phyloP scores from a whole-genome alignment of 148 eudicot genomes.

The Simmondsia chinensis region DNA sequence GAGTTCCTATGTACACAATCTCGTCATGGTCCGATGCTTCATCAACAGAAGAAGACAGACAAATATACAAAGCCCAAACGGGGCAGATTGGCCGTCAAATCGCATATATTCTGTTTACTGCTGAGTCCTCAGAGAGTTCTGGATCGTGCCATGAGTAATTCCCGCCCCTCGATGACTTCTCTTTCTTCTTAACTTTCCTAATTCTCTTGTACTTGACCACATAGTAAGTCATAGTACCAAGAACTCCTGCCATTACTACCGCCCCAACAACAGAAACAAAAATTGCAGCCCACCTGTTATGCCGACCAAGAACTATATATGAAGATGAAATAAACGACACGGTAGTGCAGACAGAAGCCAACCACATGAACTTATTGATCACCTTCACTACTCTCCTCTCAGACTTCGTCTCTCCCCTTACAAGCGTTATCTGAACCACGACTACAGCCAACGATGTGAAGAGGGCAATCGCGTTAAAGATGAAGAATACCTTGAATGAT shows the following conservation, averaged over 20 bases:
- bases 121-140: constrained; percentile 42
- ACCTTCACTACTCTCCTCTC: constrained; percentile 61
- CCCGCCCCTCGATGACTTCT: constrained; percentile 26
- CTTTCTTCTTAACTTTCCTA: constrained; percentile 42
- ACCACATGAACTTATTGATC: constrained; percentile 78
- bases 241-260: constrained; percentile 41
- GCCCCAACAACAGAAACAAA: constrained; percentile 40
- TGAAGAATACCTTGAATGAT: constrained; percentile 49
- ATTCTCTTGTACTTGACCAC: constrained; percentile 52
- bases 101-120: constrained; percentile 54
- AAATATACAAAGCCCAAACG: too few relatives aligned
- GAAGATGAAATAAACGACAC: constrained; percentile 60
- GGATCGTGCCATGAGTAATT: constrained; percentile 10
- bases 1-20: too few relatives aligned
- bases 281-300: constrained; percentile 41
- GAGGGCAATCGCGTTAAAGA: constrained; percentile 51
- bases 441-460: constrained; percentile 67
- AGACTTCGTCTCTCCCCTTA: constrained; percentile 58
- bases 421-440: constrained; percentile 63
- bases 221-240: constrained; percentile 59
- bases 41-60: too few relatives aligned
- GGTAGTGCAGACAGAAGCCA: constrained; percentile 61
- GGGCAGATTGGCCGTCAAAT: too few relatives aligned
- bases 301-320: constrained; percentile 50
- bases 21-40: too few relatives aligned